phyloP scores from a whole-genome alignment of 331 rosid genomes.

The Quercus tomentella region DNA sequence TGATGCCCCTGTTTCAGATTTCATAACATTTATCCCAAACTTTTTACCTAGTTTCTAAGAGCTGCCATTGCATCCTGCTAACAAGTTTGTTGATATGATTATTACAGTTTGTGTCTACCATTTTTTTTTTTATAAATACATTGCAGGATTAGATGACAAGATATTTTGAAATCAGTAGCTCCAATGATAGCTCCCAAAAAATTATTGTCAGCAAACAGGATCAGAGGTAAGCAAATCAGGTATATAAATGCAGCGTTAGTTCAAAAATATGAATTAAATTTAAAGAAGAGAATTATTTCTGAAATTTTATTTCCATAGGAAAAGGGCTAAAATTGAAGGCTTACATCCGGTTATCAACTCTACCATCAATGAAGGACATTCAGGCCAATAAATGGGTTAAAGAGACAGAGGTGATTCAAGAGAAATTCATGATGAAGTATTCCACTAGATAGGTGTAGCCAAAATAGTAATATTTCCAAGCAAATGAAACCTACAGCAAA shows the following conservation, averaged over 20 bases:
- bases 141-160: background rate
- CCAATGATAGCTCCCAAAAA: background rate
- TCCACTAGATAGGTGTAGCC: background rate
- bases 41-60: background rate
- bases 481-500: background rate
- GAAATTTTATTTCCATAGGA: too few relatives aligned
- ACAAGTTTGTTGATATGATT: background rate
- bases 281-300: too few relatives aligned
- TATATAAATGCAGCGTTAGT: background rate
- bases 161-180: background rate
- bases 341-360: too few relatives aligned
- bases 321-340: too few relatives aligned
- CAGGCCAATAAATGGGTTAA: background rate
- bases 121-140: background rate
- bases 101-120: background rate
- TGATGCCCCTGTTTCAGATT: too few relatives aligned
- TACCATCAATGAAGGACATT: background rate
- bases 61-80: background rate
- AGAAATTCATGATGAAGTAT: background rate
- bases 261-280: too few relatives aligned
- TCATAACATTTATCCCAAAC: background rate
- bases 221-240: background rate
- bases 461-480: background rate
- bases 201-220: background rate
- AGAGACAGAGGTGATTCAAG: background rate